A percentile compares a stretch with the other conserved stretches of the same genome.
phyloP scores from a whole-genome alignment of 257 asterid genomes.

The Salvia miltiorrhiza region DNA sequence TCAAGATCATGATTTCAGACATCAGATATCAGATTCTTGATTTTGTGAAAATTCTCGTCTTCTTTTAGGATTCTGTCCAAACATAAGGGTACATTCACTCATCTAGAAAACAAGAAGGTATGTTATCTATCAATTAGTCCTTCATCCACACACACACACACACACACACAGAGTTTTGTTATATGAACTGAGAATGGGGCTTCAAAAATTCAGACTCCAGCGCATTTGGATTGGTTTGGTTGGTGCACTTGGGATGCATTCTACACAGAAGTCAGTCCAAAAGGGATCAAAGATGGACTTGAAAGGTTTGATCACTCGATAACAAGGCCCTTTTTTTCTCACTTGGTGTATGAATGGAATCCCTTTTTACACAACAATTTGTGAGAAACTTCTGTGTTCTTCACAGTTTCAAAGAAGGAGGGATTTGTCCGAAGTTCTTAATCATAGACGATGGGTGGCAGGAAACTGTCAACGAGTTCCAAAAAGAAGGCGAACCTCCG shows the following conservation, averaged over 20 bases:
- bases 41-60: neutral
- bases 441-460: conserved; percentile 90
- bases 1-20: neutral
- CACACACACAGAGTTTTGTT: neutral
- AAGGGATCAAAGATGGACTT: conserved; percentile 54
- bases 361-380: neutral
- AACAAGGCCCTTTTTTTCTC: neutral
- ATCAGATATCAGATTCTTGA: conserved; percentile 12
- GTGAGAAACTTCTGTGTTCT: neutral
- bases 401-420: conserved; percentile 53
- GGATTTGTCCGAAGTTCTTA: conserved; percentile 51
- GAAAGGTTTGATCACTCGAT: conserved; percentile 29
- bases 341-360: neutral
- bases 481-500: conserved; percentile 43
- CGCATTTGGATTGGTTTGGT: conserved; percentile 51
- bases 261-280: conserved; percentile 40
- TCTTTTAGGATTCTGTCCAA: conserved; percentile 39
- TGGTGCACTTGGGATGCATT: conserved; percentile 74
- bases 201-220: conserved; percentile 31
- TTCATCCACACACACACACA: neutral
- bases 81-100: conserved; percentile 50
- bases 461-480: conserved; percentile 47
- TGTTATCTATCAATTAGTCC: conserved; percentile 9
- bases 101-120: conserved; percentile 52
- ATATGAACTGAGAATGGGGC: neutral